Evolutionary conservation across 2,329 filamentous ascomycete genomes (phyloP), one percentile per base, ranked within the genome.

Genomic region (Fusarium anthophilum): DNA sequence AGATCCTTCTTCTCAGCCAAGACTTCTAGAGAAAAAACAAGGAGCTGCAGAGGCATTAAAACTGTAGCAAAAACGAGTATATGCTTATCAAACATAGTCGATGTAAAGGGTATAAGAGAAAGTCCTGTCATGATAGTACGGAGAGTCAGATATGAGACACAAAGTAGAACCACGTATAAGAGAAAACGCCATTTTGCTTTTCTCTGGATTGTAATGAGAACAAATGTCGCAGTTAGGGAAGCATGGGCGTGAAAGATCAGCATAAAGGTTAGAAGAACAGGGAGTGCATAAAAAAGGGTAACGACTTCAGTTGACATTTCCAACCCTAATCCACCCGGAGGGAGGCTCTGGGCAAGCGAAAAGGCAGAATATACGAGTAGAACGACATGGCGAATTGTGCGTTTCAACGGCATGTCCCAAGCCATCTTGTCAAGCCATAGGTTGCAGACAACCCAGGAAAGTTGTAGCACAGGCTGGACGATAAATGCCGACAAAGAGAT

Each of bases 21-120:
- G 44, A 11, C 44, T 47, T 47, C 24, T 8, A 47, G 44, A 1
- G 2, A 10, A 4, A 20, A 47, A 7, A 26, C 3, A 7, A 11
- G 7, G 18, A 47, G 24, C 24, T 22, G 24, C 1, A 28, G 24
- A 47, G 8, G 0, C 13, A 28, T 28, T 5, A 10, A 2, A 10
- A 7, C 44, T 20, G 8, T 24, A 6, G 17, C 5, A 20, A 2
- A 45, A 45, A 6, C 4, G 4, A 26, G 24, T 13, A 44, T 4
- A 8, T 8, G 9, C 1, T 1, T 18, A 6, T 44, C 43, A 5
- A 10, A 2, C 2, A 0, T 1, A 12, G 5, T 18, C 6, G 15
- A 5, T 12, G 15, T 6, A 18, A 44, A 12, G 6, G n/a, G 5
- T 8, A 0, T 10, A 8, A 10, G n/a, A 44, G n/a, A 44, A 24